Conservation (phyloP, 495 filamentous ascomycete species). For the Penicillium flavigenum region DNA sequence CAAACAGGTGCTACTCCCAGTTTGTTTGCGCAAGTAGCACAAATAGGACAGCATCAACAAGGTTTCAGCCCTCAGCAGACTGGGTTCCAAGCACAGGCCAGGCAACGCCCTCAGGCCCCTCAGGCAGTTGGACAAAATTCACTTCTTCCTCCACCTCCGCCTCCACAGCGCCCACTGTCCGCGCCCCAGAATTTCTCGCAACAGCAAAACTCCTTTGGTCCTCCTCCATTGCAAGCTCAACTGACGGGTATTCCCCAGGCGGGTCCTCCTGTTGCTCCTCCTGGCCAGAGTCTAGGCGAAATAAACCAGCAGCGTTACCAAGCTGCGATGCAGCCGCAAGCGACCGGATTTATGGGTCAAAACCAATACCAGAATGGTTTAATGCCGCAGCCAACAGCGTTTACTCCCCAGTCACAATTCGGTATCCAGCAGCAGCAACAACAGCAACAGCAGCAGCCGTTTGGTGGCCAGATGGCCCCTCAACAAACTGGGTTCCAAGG, state of each 20-base stretch:
- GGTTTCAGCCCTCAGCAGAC: slow-evolving; percentile 43
- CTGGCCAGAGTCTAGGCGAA: slow-evolving; percentile 74
- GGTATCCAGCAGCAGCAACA: slow-evolving; percentile 55
- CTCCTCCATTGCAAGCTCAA: slow-evolving; percentile 78
- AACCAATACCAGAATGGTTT: slow-evolving; percentile 48
- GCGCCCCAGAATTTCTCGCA: slow-evolving; percentile 80
- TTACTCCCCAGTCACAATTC: slow-evolving; percentile 50
- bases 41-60: slow-evolving; percentile 38
- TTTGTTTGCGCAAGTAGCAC: slow-evolving; percentile 53
- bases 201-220: slow-evolving; percentile 67
- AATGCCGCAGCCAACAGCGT: slow-evolving; percentile 54
- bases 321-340: slow-evolving; percentile 51
- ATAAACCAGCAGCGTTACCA: slow-evolving; percentile 65
- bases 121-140: slow-evolving; percentile 61
- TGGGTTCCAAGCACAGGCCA: slow-evolving; percentile 51
- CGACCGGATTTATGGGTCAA: slow-evolving; percentile 57
- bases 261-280: slow-evolving; percentile 58
- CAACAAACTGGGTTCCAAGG: slow-evolving; percentile 54
- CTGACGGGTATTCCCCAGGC: slow-evolving; percentile 67
- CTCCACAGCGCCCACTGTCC: slow-evolving; percentile 79
- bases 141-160: slow-evolving; percentile 79
- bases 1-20: slow-evolving; percentile 49
- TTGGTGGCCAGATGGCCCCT: slow-evolving; percentile 14
- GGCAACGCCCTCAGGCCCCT: slow-evolving; percentile 74
- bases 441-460: slow-evolving; percentile 31